Base-by-base conservation (phyloP, 768 basidiomycete species). In the Pleurotus djamor region DNA sequence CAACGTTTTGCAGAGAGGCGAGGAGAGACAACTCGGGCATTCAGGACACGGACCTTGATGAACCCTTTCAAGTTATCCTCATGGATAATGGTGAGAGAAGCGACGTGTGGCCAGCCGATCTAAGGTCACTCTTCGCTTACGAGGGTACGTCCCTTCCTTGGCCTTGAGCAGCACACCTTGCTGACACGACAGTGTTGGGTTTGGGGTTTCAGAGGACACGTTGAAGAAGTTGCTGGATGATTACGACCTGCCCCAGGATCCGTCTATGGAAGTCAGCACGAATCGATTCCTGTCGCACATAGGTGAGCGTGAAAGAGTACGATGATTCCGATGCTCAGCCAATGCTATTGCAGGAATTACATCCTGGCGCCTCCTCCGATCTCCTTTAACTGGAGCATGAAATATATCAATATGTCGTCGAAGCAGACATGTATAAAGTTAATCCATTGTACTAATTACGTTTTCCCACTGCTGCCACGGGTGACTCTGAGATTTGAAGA, bases 281-380 rank as follows among this genome's bases (percentile, higher is more conserved):
- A 84, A 81, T 61, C 69, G 74, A n/a, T 87, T 88, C 66, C 75
- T 87, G 69, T 68, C 76, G 34, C 79, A 83, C 64, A 81, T 85
- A 58, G 86, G 85, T 81, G 60, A 28, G 21, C 21, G 21, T 28
- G 21, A 28, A 28, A 28, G 21, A 28, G 21, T 28, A 28, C 21
- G 21, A 28, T 28, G 21, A 28, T 28, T 28, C 21, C 21, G 21
- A 28, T 28, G 21, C 21, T 28, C 21, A 28, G 21, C 21, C 21
- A 28, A 28, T 28, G 21, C 43, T 10, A 16, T 34, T n/a, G 14
- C 32, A 38, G 43, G 34, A 13, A 54, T 55, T 44, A 61, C 12
- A 45, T 49, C 45, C 47, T 44, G 54, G 33, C 28, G n/a, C 36
- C 37, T 49, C 52, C 36, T 52, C 35, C 66, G 71, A 7, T 47